phyloP scores from a whole-genome alignment of 2,329 filamentous ascomycete species.

The Calonectria hongkongensis region DNA sequence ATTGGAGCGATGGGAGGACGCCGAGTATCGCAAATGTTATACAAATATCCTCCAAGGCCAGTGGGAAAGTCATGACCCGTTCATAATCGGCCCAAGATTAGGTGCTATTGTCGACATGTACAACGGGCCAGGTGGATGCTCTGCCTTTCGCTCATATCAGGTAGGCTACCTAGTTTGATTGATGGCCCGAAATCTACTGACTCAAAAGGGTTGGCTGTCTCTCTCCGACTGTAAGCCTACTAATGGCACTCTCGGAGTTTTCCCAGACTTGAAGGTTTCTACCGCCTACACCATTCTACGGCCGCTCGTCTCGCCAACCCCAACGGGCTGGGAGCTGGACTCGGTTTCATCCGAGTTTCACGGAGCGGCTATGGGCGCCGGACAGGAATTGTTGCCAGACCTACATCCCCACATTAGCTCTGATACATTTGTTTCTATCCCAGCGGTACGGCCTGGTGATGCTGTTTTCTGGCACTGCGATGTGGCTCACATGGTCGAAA shows the following conservation, averaged over 20 bases:
- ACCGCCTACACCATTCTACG: conserved; percentile 3
- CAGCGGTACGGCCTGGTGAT: not conserved
- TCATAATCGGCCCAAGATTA: conserved; percentile 9
- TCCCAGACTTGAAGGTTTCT: conserved; percentile 9
- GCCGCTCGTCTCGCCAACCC: not conserved
- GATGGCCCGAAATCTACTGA: not conserved
- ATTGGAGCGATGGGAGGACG: conserved; percentile 21
- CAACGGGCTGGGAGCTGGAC: not conserved
- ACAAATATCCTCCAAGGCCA: not conserved
- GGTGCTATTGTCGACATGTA: conserved; percentile 16
- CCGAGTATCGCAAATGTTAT: conserved; percentile 23
- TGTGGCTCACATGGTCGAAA: conserved; percentile 13
- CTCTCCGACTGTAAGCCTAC: conserved; percentile 12
- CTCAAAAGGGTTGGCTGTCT: conserved; percentile 11
- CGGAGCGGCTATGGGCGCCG: conserved; percentile 13
- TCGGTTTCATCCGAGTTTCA: not conserved
- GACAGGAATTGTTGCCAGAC: not conserved
- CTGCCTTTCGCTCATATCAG: conserved; percentile 18
- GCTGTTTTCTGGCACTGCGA: conserved; percentile 22
- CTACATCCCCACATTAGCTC: not conserved
- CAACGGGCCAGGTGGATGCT: conserved; percentile 14
- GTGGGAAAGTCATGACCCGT: conserved; percentile 9
- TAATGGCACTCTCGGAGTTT: conserved; percentile 4
- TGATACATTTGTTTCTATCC: not conserved
- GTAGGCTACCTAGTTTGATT: not conserved